phyloP scores from a whole-genome alignment of 176 grass and related monocot genomes.

The Avena eriantha region DNA sequence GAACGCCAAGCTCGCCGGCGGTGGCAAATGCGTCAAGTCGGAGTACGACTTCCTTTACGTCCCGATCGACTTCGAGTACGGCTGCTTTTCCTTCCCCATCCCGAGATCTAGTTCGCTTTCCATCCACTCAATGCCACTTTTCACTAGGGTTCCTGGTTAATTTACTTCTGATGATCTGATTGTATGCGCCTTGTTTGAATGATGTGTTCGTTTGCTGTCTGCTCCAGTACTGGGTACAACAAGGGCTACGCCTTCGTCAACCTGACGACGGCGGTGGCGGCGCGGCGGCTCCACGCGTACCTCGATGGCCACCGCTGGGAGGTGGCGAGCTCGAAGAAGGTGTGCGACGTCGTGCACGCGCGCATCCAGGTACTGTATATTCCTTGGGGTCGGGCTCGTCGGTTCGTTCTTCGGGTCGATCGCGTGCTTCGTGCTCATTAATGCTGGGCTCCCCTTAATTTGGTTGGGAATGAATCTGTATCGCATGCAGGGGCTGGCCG shows the following conservation, averaged over 20 bases:
- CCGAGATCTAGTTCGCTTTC: not conserved
- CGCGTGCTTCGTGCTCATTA: not conserved
- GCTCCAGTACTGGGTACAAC: not conserved
- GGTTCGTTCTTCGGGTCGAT: not conserved
- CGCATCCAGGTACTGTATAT: slow-evolving; percentile 46
- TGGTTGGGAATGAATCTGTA: no score
- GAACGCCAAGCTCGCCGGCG: slow-evolving; percentile 28
- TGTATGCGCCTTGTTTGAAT: not conserved
- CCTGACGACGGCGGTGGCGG: slow-evolving; percentile 53
- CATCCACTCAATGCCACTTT: not conserved
- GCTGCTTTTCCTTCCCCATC: not conserved
- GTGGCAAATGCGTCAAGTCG: not conserved
- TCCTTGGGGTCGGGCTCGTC: not conserved
- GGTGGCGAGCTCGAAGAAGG: slow-evolving; percentile 33
- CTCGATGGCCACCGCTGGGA: slow-evolving; percentile 49
- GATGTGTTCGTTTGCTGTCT: not conserved
- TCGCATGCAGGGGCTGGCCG: slow-evolving; percentile 33
- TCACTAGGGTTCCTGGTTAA: not conserved
- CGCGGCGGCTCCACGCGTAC: slow-evolving; percentile 34
- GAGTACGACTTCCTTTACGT: slow-evolving; percentile 68
- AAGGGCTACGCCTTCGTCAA: slow-evolving; percentile 48
- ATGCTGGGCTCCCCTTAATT: not conserved
- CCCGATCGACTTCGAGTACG: slow-evolving; percentile 62
- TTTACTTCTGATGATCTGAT: not conserved
- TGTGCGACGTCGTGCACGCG: slow-evolving; percentile 55